Evolutionary conservation across 139 green algal species (phyloP).

Genomic region (Pleodorina starrii): DNA sequence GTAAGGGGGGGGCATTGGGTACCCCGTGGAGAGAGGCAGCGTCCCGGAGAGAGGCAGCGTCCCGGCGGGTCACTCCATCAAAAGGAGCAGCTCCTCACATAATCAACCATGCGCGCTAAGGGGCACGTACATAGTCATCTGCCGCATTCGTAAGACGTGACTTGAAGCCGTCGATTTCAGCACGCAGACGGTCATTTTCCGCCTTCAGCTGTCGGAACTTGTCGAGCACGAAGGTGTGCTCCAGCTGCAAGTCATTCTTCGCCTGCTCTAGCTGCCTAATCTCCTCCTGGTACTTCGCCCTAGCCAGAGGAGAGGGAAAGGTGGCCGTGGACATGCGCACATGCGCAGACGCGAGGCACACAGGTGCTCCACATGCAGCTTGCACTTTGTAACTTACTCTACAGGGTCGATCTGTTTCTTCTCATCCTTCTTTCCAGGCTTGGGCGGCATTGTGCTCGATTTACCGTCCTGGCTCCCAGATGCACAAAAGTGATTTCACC

Average conservation of each 20-base stretch:
- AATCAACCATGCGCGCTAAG: neutral
- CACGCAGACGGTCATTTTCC: conserved; percentile 67
- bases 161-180: conserved; percentile 64
- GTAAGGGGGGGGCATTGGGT: too few relatives aligned
- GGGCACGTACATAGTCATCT: conserved; percentile 73
- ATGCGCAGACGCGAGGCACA: neutral
- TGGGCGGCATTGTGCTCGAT: neutral
- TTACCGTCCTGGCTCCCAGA: neutral
- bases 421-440: conserved; percentile 64
- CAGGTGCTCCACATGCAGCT: neutral
- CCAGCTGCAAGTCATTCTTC: conserved; percentile 65
- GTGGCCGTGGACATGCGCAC: neutral
- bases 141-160: conserved; percentile 64
- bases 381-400: conserved; percentile 51
- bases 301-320: neutral
- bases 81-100: too few relatives aligned
- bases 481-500: too few relatives aligned
- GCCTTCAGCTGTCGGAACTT: conserved; percentile 71
- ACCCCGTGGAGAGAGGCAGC: too few relatives aligned
- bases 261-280: conserved; percentile 54
- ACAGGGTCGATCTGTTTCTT: conserved; percentile 59
- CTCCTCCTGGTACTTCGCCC: conserved; percentile 66
- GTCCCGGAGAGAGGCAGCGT: neutral
- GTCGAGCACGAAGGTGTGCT: conserved; percentile 70
- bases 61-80: neutral